Conservation (phyloP, 495 filamentous ascomycete genomes). For the Cudoniella acicularis region DNA sequence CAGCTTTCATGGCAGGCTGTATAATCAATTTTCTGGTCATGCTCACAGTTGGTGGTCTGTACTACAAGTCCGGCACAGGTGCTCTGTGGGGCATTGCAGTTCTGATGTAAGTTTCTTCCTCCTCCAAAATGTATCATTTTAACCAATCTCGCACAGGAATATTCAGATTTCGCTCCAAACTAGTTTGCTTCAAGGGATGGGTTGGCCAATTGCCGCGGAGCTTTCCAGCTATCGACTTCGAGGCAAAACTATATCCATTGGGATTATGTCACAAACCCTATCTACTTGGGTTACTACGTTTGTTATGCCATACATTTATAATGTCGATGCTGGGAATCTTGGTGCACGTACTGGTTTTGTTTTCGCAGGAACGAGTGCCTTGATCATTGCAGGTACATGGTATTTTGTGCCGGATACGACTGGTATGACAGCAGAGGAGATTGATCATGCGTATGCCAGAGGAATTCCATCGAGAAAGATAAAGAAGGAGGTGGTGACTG, state of each 20-base stretch:
- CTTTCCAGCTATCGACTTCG: slow-evolving; percentile 2
- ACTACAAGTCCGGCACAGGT: not conserved
- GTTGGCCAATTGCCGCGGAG: not conserved
- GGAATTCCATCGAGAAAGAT: not conserved
- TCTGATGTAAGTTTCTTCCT: not conserved
- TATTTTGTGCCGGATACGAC: not conserved
- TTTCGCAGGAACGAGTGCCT: not conserved
- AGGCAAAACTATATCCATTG: not conserved
- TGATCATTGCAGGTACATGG: not conserved
- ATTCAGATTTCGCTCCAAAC: not conserved
- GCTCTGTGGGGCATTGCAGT: slow-evolving; percentile 34
- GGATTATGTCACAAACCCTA: not conserved
- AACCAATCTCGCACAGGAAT: not conserved
- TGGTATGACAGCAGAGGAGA: not conserved
- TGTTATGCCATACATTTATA: slow-evolving; percentile 5
- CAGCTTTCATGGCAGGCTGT: not conserved
- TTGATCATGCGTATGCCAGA: not conserved
- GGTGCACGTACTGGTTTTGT: slow-evolving; percentile 2
- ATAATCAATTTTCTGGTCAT: not conserved
- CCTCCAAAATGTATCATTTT: not conserved
- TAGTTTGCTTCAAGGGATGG: not conserved
- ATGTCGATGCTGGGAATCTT: slow-evolving; percentile 8
- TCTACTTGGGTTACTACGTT: not conserved
- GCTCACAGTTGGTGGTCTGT: not conserved
- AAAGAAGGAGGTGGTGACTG: not conserved